Conservation (phyloP, 345 rosid genomes). For the Gossypium raimondii region DNA sequence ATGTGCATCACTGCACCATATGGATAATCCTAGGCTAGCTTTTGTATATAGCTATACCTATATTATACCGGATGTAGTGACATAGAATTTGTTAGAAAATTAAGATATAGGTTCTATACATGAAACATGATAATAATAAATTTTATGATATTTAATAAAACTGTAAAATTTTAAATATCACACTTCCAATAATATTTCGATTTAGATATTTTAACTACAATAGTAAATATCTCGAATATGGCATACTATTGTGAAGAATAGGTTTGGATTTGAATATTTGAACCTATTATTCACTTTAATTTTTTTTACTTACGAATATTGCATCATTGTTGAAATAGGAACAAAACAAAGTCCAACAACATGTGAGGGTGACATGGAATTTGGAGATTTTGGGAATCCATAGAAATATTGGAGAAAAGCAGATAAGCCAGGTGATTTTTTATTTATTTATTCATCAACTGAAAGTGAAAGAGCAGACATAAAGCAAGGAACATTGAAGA, state of each 20-base stretch:
- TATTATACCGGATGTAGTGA: background rate
- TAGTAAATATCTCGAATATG: too few relatives aligned
- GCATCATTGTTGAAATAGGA: background rate
- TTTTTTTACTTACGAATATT: too few relatives aligned
- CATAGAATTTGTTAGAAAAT: background rate
- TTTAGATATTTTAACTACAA: too few relatives aligned
- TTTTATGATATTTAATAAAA: background rate
- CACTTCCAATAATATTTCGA: too few relatives aligned
- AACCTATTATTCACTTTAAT: too few relatives aligned
- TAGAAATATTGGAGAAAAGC: conserved; percentile 21
- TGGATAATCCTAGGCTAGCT: conserved; percentile 28
- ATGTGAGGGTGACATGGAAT: conserved; percentile 42
- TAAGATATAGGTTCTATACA: background rate
- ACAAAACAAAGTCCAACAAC: conserved; percentile 36
- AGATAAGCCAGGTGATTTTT: conserved; percentile 11
- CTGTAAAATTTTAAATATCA: too few relatives aligned
- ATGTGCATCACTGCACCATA: conserved; percentile 24
- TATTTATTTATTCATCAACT: background rate
- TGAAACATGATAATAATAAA: background rate
- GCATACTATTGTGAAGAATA: too few relatives aligned
- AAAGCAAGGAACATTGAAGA: conserved; percentile 49
- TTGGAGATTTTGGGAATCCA: conserved; percentile 23
- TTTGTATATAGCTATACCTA: conserved; percentile 26
- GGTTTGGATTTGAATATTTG: too few relatives aligned
- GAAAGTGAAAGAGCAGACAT: conserved; percentile 39